phyloP scores from a whole-genome alignment of 2,329 filamentous ascomycete species.

The Pseudopithomyces chartarum region DNA sequence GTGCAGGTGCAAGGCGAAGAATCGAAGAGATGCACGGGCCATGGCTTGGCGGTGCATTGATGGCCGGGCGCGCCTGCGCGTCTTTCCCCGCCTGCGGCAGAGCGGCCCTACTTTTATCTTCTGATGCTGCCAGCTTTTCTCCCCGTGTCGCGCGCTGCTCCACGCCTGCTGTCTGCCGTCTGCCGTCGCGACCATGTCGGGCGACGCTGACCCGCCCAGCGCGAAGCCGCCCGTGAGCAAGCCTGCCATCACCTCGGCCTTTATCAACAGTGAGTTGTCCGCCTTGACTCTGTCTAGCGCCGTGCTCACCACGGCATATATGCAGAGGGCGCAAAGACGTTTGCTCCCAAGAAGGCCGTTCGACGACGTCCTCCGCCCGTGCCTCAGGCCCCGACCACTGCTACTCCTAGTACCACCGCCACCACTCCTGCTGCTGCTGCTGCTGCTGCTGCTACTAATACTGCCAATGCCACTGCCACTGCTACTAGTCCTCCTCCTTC shows the following conservation, averaged over 20 bases:
- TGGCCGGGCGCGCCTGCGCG: background rate
- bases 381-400: slow-evolving; percentile 19
- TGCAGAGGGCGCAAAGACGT: slow-evolving; percentile 51
- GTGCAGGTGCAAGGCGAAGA: slow-evolving; percentile 20
- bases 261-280: slow-evolving; percentile 36
- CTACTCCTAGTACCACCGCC: slow-evolving; percentile 15
- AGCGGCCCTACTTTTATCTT: background rate
- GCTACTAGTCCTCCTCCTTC: slow-evolving; percentile 10
- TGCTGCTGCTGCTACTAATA: no score
- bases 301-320: slow-evolving; percentile 1
- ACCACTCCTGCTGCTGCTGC: slow-evolving; percentile 20
- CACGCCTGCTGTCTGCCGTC: background rate
- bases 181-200: slow-evolving; percentile 28
- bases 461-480: no score
- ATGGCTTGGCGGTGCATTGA: no score
- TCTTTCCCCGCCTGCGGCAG: background rate
- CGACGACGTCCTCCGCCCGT: slow-evolving; percentile 48
- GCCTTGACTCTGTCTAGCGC: background rate
- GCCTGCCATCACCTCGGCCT: slow-evolving; percentile 31
- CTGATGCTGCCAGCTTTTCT: background rate
- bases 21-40: slow-evolving; percentile 5
- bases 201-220: slow-evolving; percentile 27
- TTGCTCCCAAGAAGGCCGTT: slow-evolving; percentile 52
- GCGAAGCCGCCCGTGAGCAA: slow-evolving; percentile 19
- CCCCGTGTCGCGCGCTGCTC: background rate